Evolutionary conservation across 768 basidiomycete species (phyloP), one percentile per base, ranked within the genome.

Genomic region (Pulveroboletus frians): DNA sequence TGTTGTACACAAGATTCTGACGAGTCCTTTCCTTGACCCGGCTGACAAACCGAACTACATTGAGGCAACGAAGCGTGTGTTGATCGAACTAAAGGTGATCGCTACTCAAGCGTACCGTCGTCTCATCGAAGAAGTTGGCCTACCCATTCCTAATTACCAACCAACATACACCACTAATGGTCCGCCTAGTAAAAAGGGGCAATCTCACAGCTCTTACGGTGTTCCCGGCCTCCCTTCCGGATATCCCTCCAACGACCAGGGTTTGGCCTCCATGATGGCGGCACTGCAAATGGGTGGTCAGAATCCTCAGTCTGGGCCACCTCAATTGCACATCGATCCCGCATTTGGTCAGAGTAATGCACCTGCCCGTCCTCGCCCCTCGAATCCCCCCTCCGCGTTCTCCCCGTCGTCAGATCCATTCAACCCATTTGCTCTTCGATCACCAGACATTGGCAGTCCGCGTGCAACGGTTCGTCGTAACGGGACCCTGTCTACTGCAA

Each of bases 81-180:
- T 98, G 50, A 89, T 90, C 39, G 85, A 89, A 61, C 74, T 98
- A 48, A 92, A 94, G 71, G 94, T 94, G 37, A 87, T 89, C 46
- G 84, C 88, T n/a, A 91, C 91, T 5, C 93, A 94, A 59, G 91
- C 92, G 13, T 98, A 97, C 67, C 85, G 92, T 52, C 80, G 90
- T 50, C 76, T 98, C 41, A 88, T 96, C 47, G 92, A 96, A 66
- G 94, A 95, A 70, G 92, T 96, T 54, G 93, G 94, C 11, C 71
- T 97, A 38, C 88, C 91, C 6, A 85, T 92, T 40, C 89, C 88
- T 46, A 91, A 84, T 71, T 85, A 89, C 69, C 87, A 90, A 67
- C 84, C 88, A 11, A 82, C 83, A 13, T 90, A 88, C 66, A 74
- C 81, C 14, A 70, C 70, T 23, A 82, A 81, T 52, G 78, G 77